Conservation (phyloP, 108 stramenopile genomes). For the Hondaea fermentalgiana region DNA sequence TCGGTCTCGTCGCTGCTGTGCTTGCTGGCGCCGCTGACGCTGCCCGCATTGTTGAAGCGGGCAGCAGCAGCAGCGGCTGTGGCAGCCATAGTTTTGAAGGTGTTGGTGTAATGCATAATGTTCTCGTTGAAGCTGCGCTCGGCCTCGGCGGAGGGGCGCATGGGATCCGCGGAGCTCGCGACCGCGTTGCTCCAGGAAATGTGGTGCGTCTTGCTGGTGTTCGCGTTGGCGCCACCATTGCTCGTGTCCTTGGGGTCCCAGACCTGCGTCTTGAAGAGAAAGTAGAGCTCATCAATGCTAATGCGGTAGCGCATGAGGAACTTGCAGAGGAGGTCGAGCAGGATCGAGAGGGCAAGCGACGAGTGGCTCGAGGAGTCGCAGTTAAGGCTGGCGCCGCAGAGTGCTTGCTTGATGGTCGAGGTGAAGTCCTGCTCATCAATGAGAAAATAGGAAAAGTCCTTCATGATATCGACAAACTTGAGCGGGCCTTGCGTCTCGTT, state of each 20-base stretch:
- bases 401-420: not conserved
- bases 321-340: not conserved
- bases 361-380: not conserved
- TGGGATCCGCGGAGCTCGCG: not conserved
- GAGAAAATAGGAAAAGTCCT: not conserved
- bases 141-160: not conserved
- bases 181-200: not conserved
- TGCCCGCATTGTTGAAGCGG: too few species aligned
- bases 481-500: not conserved
- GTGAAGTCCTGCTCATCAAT: constrained; percentile 9
- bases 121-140: not conserved
- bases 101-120: constrained; percentile 3
- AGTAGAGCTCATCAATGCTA: not conserved
- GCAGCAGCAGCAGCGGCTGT: not conserved
- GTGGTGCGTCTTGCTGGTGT: not conserved
- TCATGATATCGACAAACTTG: not conserved
- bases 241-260: not conserved
- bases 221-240: not conserved
- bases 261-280: constrained; percentile 7
- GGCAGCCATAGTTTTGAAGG: not conserved
- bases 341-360: not conserved
- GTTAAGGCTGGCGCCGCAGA: not conserved
- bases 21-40: too few species aligned
- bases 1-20: too few species aligned
- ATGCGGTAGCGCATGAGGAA: constrained; percentile 7